Base-by-base conservation (phyloP, 148 eudicot genomes). In the Cornus suecica region DNA sequence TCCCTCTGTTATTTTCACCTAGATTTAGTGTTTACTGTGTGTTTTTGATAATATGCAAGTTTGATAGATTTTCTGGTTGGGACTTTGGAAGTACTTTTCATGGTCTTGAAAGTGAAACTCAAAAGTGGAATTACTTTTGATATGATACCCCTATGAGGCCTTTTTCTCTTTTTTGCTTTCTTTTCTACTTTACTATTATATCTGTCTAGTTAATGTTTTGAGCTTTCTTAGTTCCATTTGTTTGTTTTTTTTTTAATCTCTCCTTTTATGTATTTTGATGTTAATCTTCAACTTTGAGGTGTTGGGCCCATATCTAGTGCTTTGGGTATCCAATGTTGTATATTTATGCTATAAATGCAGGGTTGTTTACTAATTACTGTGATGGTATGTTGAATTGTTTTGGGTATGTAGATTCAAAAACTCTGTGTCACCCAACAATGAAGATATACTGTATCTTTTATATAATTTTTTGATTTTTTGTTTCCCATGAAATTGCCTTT, bases 311-410 rank as follows among this genome's bases (percentile, higher is more conserved):
- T 65, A 16, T 26, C 64, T 78, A 60, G 62, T 71, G 70, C 22
- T 41, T 62, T 69, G 75, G 84, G 84, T 52, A 78, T 81, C 80
- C 78, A 68, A 76, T 69, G 82, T 58, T 48, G 45, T 34, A 29
- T 63, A 45, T 24, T 74, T 28, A 22, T 73, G 51, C 31, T 74
- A n/a, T 51, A 7, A 66, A 69, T 28, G 64, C 25, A 1, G 42
- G 42, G 34, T 32, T 32, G 34, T 32, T 32, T 32, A 32, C 34
- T 32, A 32, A 32, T 20, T 42, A 22, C 52, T 48, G 64, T 69
- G 69, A 62, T 62, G 70, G 24, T 30, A 64, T 71, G 75, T 65
- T 52, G 6, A 37, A 51, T 73, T 61, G 65, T 56, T 74, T 62
- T 34, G 73, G 42, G 66, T 5, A 30, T 67, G 42, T 23, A 26